These are phyloP conservation scores for Umbelopsis sp. DNA, from an alignment of 371 early-diverging fungal genomes.

Conservation along the genomic window DNA sequence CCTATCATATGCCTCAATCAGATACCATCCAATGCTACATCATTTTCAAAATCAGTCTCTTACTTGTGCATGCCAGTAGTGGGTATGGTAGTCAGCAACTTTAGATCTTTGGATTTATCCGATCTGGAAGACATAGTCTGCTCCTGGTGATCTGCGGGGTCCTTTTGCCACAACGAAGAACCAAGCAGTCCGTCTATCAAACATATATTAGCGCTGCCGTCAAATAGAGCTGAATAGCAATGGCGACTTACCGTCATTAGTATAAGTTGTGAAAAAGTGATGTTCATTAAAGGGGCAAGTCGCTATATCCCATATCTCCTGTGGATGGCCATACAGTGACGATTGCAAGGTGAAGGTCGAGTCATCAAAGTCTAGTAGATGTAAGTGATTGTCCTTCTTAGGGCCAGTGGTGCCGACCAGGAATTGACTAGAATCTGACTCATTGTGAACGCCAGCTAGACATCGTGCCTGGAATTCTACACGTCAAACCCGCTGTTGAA, in stretches of 20 bases:
- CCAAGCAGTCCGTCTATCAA: slow-evolving; percentile 21
- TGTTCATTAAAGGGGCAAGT: slow-evolving; percentile 64
- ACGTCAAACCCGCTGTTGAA: not conserved
- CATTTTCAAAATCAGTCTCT: not conserved
- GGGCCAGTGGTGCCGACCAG: slow-evolving; percentile 68
- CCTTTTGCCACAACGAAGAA: slow-evolving; percentile 44
- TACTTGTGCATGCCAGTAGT: slow-evolving; percentile 24
- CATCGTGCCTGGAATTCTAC: slow-evolving; percentile 63
- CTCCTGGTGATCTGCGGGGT: slow-evolving; percentile 27
- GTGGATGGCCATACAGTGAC: slow-evolving; percentile 68
- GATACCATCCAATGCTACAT: slow-evolving; percentile 5
- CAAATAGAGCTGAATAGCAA: not conserved
- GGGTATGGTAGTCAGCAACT: slow-evolving; percentile 27
- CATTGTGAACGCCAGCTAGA: slow-evolving; percentile 64
- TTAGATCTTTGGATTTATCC: slow-evolving; percentile 18
- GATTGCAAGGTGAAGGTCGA: slow-evolving; percentile 65
- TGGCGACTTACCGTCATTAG: slow-evolving; percentile 29
- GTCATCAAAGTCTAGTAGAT: slow-evolving; percentile 72
- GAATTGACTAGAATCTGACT: slow-evolving; percentile 71
- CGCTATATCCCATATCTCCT: slow-evolving; percentile 75
- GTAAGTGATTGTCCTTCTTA: not conserved
- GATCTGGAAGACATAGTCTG: slow-evolving; percentile 16
- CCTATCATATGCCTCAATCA: not conserved
- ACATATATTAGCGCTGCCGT: slow-evolving; percentile 25
- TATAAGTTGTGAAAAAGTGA: slow-evolving; percentile 69